Evolutionary conservation across 768 basidiomycete species (phyloP).

Genomic region (Agaricus subrufescens): DNA sequence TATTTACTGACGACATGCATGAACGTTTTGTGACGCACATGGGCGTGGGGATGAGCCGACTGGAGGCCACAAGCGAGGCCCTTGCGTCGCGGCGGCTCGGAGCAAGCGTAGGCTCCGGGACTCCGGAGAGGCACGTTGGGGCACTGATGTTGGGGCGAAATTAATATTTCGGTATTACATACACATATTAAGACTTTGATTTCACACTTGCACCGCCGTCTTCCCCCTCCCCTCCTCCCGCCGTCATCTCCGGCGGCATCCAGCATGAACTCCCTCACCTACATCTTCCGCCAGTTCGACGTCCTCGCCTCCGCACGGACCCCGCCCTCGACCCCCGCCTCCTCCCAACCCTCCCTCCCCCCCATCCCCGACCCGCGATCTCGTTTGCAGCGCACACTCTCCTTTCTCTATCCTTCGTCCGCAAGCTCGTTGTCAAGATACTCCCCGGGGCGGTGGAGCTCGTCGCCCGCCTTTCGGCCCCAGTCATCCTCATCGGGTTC

Average conservation of each 20-base stretch:
- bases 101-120: background rate
- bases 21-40: background rate
- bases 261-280: constrained; percentile 75
- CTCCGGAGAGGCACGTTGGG: constrained; percentile 8
- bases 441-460: constrained; percentile 52
- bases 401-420: constrained; percentile 29
- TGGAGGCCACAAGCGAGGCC: background rate
- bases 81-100: background rate
- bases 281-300: constrained; percentile 82
- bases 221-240: background rate
- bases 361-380: constrained; percentile 34
- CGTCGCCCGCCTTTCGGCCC: constrained; percentile 48
- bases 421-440: background rate
- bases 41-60: background rate
- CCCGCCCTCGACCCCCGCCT: constrained; percentile 52
- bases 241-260: background rate
- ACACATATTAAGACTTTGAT: background rate
- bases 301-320: constrained; percentile 58
- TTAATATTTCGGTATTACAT: background rate
- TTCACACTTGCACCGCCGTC: constrained; percentile 2
- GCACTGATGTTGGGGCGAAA: background rate
- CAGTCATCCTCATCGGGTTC: constrained; percentile 11
- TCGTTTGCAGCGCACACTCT: constrained; percentile 56
- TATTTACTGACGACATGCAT: constrained; percentile 4
- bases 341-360: constrained; percentile 28